Conservation (phyloP, 768 basidiomycete genomes). For the Tricholoma saponaceum region DNA sequence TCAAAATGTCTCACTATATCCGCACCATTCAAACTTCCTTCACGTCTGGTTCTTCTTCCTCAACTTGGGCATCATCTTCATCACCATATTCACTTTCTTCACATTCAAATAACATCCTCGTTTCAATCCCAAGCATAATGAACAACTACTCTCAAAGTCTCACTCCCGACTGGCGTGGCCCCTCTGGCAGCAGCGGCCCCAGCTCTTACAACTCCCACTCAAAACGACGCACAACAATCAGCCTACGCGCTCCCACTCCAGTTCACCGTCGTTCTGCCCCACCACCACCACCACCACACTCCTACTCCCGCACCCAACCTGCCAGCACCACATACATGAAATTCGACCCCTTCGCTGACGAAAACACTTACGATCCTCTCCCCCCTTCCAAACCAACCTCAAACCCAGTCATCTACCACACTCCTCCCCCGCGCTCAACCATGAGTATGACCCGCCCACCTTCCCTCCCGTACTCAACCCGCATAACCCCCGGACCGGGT, state of each 20-base stretch:
- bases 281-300: conserved; percentile 4
- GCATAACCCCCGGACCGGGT: background rate
- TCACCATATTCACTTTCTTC: conserved; percentile 4
- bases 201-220: conserved; percentile 5
- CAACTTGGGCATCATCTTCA: no score
- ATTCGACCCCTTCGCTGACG: conserved; percentile 22
- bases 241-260: conserved; percentile 4
- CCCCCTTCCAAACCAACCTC: background rate
- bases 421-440: background rate
- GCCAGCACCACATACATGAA: conserved; percentile 10
- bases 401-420: conserved; percentile 6
- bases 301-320: conserved; percentile 3
- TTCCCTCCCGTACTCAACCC: background rate
- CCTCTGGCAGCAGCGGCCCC: conserved; percentile 4
- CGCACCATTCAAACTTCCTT: conserved; percentile 39
- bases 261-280: conserved; percentile 2
- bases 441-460: background rate
- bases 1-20: conserved; percentile 30
- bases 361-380: conserved; percentile 1
- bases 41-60: conserved; percentile 15
- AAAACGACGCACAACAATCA: conserved; percentile 7
- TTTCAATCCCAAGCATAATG: conserved; percentile 17
- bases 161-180: conserved; percentile 2
- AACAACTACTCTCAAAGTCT: conserved; percentile 20
- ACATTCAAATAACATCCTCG: conserved; percentile 12